Conservation (phyloP, 2,329 filamentous ascomycete species). For the Ceratocystis colombiana region DNA sequence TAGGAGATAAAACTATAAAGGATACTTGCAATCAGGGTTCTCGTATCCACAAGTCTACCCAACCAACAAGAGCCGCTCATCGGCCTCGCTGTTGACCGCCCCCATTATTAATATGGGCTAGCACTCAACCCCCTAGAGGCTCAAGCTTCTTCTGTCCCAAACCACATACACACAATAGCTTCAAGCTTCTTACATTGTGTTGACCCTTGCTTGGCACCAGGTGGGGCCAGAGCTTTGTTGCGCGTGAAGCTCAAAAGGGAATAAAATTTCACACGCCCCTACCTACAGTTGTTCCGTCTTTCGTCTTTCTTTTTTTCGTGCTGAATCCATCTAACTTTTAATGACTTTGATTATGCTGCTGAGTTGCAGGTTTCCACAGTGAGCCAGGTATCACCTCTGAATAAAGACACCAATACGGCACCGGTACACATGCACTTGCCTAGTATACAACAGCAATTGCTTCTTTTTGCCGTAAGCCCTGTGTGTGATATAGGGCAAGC, state of each 20-base stretch:
- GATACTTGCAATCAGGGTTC: background rate
- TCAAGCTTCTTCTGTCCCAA: slow-evolving; percentile 5
- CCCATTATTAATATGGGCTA: background rate
- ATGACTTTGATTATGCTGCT: background rate
- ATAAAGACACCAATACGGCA: background rate
- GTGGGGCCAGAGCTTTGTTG: slow-evolving; percentile 14
- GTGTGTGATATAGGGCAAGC: background rate
- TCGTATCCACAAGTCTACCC: slow-evolving; percentile 3
- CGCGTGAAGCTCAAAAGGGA: background rate
- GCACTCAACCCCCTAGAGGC: background rate
- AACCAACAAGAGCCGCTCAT: background rate
- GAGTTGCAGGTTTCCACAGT: background rate
- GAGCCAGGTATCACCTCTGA: background rate
- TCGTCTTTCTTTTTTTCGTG: background rate
- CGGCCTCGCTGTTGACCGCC: background rate
- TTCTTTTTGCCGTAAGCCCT: background rate
- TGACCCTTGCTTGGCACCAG: slow-evolving; percentile 9
- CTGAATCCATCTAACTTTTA: background rate
- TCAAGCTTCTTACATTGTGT: slow-evolving; percentile 11
- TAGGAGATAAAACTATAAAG: background rate
- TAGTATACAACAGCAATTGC: background rate
- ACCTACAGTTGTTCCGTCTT: background rate
- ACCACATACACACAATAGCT: background rate
- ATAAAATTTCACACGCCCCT: background rate
- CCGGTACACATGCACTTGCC: background rate